Conservation (phyloP, 1,284 basidiomycete species). For the Phlebopus sp. region DNA sequence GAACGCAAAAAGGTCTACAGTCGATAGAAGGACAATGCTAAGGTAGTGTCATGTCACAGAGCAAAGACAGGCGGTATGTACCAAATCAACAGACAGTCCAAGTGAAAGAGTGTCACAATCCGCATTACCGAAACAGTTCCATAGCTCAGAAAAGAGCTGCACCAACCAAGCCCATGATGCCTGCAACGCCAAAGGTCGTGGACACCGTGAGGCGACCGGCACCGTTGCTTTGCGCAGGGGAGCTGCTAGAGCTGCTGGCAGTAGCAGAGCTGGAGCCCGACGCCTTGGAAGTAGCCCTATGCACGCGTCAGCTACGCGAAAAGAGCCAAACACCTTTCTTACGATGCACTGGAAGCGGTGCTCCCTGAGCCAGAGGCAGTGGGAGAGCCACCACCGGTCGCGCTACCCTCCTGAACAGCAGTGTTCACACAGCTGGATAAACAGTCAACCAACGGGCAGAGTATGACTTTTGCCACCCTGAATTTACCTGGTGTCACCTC, state of each 20-base stretch:
- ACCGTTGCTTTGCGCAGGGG: conserved; percentile 22
- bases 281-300: background rate
- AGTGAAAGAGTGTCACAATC: conserved; percentile 11
- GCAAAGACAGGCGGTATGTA: conserved; percentile 19
- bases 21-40: conserved; percentile 9
- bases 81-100: conserved; percentile 14
- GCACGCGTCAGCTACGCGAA: too few species aligned
- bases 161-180: conserved; percentile 47
- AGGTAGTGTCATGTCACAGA: conserved; percentile 11
- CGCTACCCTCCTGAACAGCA: conserved; percentile 6
- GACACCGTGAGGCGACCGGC: conserved; percentile 31
- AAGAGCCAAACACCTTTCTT: too few species aligned
- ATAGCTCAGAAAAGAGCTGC: conserved; percentile 42
- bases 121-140: conserved; percentile 10
- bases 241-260: conserved; percentile 19
- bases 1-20: conserved; percentile 14
- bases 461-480: background rate
- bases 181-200: conserved; percentile 40
- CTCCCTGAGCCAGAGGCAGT: conserved; percentile 4
- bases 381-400: conserved; percentile 9
- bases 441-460: background rate
- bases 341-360: too few species aligned
- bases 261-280: conserved; percentile 1
- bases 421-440: conserved; percentile 24
- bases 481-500: conserved; percentile 40